Base-by-base conservation (phyloP, 2,329 filamentous ascomycete genomes). In the Cercospora citrullina region DNA sequence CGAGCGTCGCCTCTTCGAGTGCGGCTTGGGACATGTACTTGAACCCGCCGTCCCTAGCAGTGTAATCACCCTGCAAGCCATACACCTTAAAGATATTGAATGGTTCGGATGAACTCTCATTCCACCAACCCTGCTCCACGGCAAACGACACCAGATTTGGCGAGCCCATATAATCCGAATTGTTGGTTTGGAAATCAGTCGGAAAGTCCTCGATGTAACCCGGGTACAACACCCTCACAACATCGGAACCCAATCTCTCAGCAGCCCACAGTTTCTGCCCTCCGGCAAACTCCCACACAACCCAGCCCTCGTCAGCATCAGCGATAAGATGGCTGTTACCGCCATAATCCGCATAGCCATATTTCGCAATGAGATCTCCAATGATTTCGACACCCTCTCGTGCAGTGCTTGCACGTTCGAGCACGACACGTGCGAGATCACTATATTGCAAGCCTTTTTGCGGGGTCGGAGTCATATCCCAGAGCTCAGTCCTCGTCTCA, bases 281-380 rank as follows among this genome's bases (percentile, higher is more conserved):
- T 26, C 77, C 77, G 9, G 77, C 76, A 69, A 79, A 77, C 61
- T 79, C 74, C 75, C 74, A 77, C 6, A 79, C 77, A 0, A 79
- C 75, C 77, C 77, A 79, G 3, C 77, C 77, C 66, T 79, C 77
- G 30, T 78, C 69, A 12, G 75, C 74, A 57, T 79, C 82, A 16
- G 80, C 81, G 31, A 82, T 79, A 3, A 82, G 76, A 66, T 82
- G 81, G 18, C 79, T 79, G 69, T 82, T 82, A 1, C 81, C 81
- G 3, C 81, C 81, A 60, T 82, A 82, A 18, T 79, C 78, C 4
- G 80, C 78, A 66, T 82, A 80, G 7, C 80, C 80, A 57, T 82
- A 78, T 65, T 79, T 73, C 7, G 76, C 74, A 18, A 82, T 79
- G 67, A 82, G 68, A 7, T 77, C 72, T 1, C 80, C 80, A 26